Base-by-base conservation (phyloP, 306 rosid species). In the Oxytropis ochrocephala region DNA sequence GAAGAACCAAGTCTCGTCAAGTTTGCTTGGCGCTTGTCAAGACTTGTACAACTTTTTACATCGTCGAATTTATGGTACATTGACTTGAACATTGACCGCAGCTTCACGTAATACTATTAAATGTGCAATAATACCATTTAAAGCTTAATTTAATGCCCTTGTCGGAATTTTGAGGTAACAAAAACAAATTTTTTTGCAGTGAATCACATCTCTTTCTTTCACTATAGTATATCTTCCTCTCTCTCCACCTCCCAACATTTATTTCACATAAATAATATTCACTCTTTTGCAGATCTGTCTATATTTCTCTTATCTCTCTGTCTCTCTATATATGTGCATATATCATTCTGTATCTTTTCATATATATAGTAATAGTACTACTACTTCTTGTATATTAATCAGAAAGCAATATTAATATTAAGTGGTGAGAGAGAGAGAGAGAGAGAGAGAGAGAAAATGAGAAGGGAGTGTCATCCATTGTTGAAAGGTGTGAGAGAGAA, bases 391-490 rank as follows among this genome's bases (percentile, higher is more conserved):
- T 17, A 55, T 39, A 49, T 14, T 7, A 7, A 6, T 8, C 10
- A 38, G 24, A 24, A 24, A 24, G 24, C 24, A 21, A 42, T 36
- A 7, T 14, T 66, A 38, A 57, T 65, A 21, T 21, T 21, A 17
- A 47, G 43, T 65, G 47, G 36, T 68, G 43, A 56, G 1, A 33
- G 9, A 61, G 39, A 11, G 46, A 66, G 1, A 48, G n/a, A 64
- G 62, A 72, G n/a, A n/a, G n/a, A n/a, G n/a, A n/a, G n/a, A n/a
- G n/a, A n/a, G n/a, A n/a, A n/a, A 47, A 80, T 53, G 83, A 67
- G 19, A 54, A 59, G n/a, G 67, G 81, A 76, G 75, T 68, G 92
- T 9, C 96, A 88, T 88, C 86, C 89, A 32, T 56, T 85, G 82
- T 54, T 94, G 80, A 85, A 75, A 74, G 89, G 88, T 61, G 82